Base-by-base conservation (phyloP, 176 grass and related monocot genomes). In the Thalia dealbata region DNA sequence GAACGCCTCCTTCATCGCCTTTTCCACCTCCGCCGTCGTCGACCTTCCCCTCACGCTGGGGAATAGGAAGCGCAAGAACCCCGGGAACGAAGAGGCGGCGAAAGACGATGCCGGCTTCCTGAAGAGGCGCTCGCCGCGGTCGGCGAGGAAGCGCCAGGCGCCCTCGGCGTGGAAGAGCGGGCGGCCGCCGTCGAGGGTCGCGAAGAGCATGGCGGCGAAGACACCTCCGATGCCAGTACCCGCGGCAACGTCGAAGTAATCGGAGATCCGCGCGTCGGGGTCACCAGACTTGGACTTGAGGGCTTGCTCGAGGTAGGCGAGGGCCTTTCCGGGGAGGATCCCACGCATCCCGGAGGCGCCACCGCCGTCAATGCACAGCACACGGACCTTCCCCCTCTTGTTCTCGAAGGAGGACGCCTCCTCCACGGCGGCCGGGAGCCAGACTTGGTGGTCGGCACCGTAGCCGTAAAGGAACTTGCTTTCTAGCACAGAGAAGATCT, bases 171-270 rank as follows among this genome's bases (percentile, higher is more conserved):
- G 82, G 89, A 92, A 91, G 58, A 83, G 82, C 14, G 92, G 84
- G 35, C 73, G 78, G 11, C 42, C 61, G 12, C 82, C 82, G 61
- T 83, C 75, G 28, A 78, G 76, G 60, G 85, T 77, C 59, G 92
- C 80, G 82, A 92, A 92, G 25, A 96, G 89, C 89, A 96, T 90
- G 14, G 89, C 89, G 2, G 89, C 89, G 79, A 96, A 83, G 15
- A 96, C 82, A 25, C 92, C 92, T 3, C 92, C 92, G 3, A 87
- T 74, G 41, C 89, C 92, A 0, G 92, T 89, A 2, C 92, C 89
- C 0, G 92, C 89, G 14, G 71, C 87, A 60, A 96, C 85, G 90
- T 96, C 92, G 68, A 96, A 96, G 79, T 82, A 96, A 73, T 96
- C 92, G 45, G 92, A 81, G 54, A 96, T 84, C 54, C 89, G 87